Conservation (phyloP, 2,329 filamentous ascomycete genomes). For the Neonectria neomacrospora region DNA sequence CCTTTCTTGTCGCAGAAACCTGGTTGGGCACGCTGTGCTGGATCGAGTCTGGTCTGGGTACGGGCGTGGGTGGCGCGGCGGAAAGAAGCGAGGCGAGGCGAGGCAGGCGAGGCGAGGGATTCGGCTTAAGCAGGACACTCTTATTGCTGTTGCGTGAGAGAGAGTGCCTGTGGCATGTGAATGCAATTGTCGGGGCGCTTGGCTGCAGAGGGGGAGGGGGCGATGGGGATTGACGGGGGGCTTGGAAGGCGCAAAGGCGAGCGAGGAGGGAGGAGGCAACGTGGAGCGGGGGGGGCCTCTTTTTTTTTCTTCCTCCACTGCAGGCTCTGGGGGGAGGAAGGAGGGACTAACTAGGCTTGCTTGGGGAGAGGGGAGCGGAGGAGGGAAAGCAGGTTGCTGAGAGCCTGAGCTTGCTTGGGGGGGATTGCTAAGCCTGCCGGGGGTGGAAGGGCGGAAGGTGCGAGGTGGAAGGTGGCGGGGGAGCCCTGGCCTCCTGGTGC, state of each 20-base stretch:
- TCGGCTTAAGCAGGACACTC: slow-evolving; percentile 38
- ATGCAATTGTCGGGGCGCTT: slow-evolving; percentile 49
- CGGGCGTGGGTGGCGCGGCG: slow-evolving; percentile 46
- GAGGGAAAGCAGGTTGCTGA: neutral
- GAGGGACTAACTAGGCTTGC: slow-evolving; percentile 12
- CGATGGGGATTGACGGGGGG: slow-evolving; percentile 35
- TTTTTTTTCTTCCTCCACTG: slow-evolving; percentile 12
- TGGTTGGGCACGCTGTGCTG: slow-evolving; percentile 60
- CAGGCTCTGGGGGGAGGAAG: neutral
- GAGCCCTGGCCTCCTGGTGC: slow-evolving; percentile 16
- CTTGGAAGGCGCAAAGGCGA: slow-evolving; percentile 28
- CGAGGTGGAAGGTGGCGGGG: slow-evolving; percentile 22
- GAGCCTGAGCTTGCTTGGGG: slow-evolving; percentile 8
- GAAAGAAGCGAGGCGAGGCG: slow-evolving; percentile 55
- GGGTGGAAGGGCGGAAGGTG: neutral
- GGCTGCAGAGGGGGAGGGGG: slow-evolving; percentile 36
- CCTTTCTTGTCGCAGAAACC: slow-evolving; percentile 64
- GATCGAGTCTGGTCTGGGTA: slow-evolving; percentile 52
- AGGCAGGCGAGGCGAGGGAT: slow-evolving; percentile 39
- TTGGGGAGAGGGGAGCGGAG: neutral
- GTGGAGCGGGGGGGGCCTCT: slow-evolving; percentile 35
- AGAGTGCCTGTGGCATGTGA: slow-evolving; percentile 34
- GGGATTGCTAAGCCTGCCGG: slow-evolving; percentile 23
- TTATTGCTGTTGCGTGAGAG: slow-evolving; percentile 36
- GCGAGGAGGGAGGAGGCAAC: slow-evolving; percentile 31